Evolutionary conservation across 495 filamentous ascomycete species (phyloP).

Genomic region (Aspergillus heteromorphus): DNA sequence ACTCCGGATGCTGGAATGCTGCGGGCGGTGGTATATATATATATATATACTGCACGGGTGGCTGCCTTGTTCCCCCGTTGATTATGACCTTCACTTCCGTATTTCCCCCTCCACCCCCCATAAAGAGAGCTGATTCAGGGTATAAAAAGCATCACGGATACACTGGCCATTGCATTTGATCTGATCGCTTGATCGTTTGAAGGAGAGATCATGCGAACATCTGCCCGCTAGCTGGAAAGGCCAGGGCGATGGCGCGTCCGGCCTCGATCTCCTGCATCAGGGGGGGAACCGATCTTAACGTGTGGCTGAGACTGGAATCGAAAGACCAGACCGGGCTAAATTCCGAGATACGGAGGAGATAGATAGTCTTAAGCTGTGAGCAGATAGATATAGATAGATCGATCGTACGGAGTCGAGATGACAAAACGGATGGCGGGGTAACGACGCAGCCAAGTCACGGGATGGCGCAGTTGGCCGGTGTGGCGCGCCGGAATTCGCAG

Average conservation of each 20-base stretch:
- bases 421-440: constrained; percentile 17
- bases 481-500: constrained; percentile 17
- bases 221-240: background rate
- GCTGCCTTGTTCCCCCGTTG: background rate
- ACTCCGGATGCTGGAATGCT: background rate
- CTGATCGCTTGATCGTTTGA: background rate
- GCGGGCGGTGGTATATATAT: background rate
- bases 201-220: constrained; percentile 2
- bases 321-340: background rate
- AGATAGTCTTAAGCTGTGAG: too few relatives aligned
- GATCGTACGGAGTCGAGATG: background rate
- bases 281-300: background rate
- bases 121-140: background rate
- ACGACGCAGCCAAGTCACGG: constrained; percentile 13
- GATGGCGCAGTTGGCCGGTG: constrained; percentile 13
- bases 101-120: background rate
- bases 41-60: background rate
- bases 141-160: background rate
- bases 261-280: background rate
- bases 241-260: background rate
- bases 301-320: background rate
- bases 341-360: background rate
- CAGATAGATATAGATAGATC: background rate
- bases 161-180: background rate
- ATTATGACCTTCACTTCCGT: background rate